Base-by-base conservation (phyloP, 352 stramenopile species). In the Blastocystis sp. region DNA sequence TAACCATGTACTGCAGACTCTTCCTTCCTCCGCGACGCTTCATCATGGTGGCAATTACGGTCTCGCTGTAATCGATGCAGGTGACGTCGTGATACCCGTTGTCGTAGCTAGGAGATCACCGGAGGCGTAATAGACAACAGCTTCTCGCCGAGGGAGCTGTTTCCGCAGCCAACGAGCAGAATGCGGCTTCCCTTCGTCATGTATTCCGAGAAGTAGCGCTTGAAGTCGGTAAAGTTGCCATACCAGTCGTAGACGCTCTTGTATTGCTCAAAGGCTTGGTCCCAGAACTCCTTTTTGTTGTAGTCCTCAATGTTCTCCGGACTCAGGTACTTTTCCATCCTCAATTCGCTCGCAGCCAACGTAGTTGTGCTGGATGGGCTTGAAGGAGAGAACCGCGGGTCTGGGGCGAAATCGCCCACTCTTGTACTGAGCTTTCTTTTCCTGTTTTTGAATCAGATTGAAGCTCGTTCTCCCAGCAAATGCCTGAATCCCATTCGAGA, bases 251-350 rank as follows among this genome's bases (percentile, higher is more conserved):
- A 87, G n/a, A 63, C 24, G 52, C 48, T 43, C 60, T 81, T 81
- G 71, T 81, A 81, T 38, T 81, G 64, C 57, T 65, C 40, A 21
- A 81, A 81, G 3, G 71, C 71, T 24, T 63, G 11, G 28, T 81
- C 71, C 71, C 71, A 81, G 45, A 81, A 81, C 57, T 81, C 71
- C 48, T 81, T 81, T 54, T 81, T 81, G 52, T 81, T 81, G 71
- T 81, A 81, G 45, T 81, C 71, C 43, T 81, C 71, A 21, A 81
- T 81, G 57, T 81, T 81, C 48, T 81, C 42, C 6, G 71, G 71
- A 38, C 43, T 81, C 48, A 81, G 43, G 48, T 81, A 81, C 71
- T 81, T 28, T 38, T 81, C 71, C 71, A 81, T 81, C 21, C 24
- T 34, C 14, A 63, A 63, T 65, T 21, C 9, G 69, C 28, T 42